phyloP scores from a whole-genome alignment of 495 filamentous ascomycete species.

The Pyrenula massariospora region DNA sequence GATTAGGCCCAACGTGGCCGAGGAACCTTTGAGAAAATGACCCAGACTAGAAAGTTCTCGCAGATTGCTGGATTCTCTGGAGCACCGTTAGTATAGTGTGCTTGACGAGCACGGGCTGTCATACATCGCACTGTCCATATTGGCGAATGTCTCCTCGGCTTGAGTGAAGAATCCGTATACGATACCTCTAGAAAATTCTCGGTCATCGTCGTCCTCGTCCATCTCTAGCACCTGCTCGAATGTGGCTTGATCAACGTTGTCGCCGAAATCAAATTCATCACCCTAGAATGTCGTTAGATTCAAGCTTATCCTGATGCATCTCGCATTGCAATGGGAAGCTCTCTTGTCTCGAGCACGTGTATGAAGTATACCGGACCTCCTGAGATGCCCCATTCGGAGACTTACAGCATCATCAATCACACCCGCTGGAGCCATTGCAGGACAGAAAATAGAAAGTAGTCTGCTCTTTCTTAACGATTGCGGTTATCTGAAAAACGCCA shows the following conservation, averaged over 20 bases:
- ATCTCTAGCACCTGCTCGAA: slow-evolving; percentile 96
- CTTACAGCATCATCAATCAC: neutral
- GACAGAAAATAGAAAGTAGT: neutral
- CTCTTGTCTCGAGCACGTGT: too few species aligned
- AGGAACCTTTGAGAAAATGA: slow-evolving; percentile 97
- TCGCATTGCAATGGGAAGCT: too few species aligned
- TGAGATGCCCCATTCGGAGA: too few species aligned
- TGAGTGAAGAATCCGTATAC: slow-evolving; percentile 91
- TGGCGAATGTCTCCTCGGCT: slow-evolving; percentile 69
- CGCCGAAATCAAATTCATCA: slow-evolving; percentile 42
- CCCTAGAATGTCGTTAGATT: neutral
- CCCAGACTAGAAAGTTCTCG: slow-evolving; percentile 66
- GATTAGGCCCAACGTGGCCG: slow-evolving; percentile 82
- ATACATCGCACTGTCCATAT: slow-evolving; percentile 77
- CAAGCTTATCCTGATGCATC: too few species aligned
- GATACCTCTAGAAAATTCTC: slow-evolving; percentile 72
- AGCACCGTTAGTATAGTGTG: neutral
- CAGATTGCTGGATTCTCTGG: slow-evolving; percentile 54
- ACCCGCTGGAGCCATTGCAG: neutral
- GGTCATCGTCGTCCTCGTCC: slow-evolving; percentile 75
- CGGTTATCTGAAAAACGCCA: neutral
- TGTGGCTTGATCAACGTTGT: slow-evolving; percentile 64
- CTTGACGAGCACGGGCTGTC: slow-evolving; percentile 1
- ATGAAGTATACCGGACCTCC: too few species aligned
- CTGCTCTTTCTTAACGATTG: neutral